Evolutionary conservation across 345 rosid genomes (phyloP).

Genomic region (Euphorbia pulcherrima): DNA sequence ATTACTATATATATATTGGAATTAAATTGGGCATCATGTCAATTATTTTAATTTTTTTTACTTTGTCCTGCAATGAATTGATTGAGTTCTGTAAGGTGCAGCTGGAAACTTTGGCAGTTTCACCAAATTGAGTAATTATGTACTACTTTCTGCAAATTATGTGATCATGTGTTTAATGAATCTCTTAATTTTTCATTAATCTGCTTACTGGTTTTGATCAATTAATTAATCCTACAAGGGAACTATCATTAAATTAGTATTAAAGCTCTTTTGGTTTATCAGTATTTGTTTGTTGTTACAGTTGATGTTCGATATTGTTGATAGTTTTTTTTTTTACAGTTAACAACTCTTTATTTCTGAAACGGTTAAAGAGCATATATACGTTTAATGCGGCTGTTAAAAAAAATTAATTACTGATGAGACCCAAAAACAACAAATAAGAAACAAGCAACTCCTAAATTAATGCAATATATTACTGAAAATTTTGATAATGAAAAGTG

Average conservation of each 20-base stretch:
- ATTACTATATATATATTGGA: too few species aligned
- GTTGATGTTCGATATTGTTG: too few species aligned
- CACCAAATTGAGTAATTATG: not conserved
- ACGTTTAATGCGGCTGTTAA: too few species aligned
- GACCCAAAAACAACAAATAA: not conserved
- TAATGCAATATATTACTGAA: constrained; percentile 5
- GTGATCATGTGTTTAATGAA: not conserved
- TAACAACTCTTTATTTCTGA: too few species aligned
- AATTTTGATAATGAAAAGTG: not conserved
- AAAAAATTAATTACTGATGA: not conserved
- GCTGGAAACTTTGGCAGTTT: not conserved
- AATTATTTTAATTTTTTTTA: too few species aligned
- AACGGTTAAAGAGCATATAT: too few species aligned
- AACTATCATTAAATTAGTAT: not conserved
- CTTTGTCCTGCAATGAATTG: not conserved
- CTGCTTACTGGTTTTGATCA: not conserved
- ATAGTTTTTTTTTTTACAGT: too few species aligned
- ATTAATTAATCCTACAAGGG: not conserved
- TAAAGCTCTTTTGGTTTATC: too few species aligned
- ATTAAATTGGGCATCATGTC: too few species aligned
- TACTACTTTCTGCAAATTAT: not conserved
- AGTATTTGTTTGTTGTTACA: too few species aligned
- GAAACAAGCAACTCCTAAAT: constrained; percentile 9
- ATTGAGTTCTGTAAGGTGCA: not conserved
- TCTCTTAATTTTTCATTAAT: not conserved